Evolutionary conservation across 805 yeast genomes (phyloP).

Genomic region (Cyberlindnera saturnus): DNA sequence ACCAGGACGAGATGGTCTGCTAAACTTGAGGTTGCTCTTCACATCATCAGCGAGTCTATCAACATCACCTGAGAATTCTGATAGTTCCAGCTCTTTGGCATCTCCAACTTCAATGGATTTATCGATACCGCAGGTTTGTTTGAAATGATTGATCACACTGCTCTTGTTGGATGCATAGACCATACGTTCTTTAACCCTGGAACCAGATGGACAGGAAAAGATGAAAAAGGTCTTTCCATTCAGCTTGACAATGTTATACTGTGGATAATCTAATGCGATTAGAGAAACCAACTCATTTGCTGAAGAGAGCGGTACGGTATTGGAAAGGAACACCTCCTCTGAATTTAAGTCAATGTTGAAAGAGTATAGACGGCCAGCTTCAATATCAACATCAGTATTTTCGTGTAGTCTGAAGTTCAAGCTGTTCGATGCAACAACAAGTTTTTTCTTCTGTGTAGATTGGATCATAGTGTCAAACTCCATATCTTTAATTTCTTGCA

Average conservation of each 20-base stretch:
- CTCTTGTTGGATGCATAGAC: slow-evolving; percentile 77
- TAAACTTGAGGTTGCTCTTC: slow-evolving; percentile 31
- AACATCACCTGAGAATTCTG: slow-evolving; percentile 31
- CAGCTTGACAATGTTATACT: slow-evolving; percentile 49
- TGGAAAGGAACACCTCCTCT: slow-evolving; percentile 42
- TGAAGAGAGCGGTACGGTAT: slow-evolving; percentile 14
- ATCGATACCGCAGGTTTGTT: slow-evolving; percentile 24
- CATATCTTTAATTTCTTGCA: slow-evolving; percentile 37
- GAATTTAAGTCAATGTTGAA: slow-evolving; percentile 43
- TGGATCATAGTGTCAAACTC: slow-evolving; percentile 32
- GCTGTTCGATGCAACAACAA: slow-evolving; percentile 23
- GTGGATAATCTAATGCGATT: slow-evolving; percentile 43
- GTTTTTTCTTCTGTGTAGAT: slow-evolving; percentile 26
- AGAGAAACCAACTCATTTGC: slow-evolving; percentile 26
- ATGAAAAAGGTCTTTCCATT: slow-evolving; percentile 49
- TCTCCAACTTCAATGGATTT: slow-evolving; percentile 68
- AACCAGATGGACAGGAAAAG: slow-evolving; percentile 85
- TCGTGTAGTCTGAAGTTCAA: slow-evolving; percentile 22
- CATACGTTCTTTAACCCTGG: slow-evolving; percentile 89
- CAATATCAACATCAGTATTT: slow-evolving; percentile 25
- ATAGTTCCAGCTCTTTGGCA: slow-evolving; percentile 56
- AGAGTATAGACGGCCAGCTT: slow-evolving; percentile 32
- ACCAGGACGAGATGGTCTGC: slow-evolving; percentile 70
- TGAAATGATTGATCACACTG: slow-evolving; percentile 50
- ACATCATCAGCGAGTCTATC: slow-evolving; percentile 10